A percentile compares a stretch with the other conserved stretches of the same genome.
These are phyloP conservation scores for Metschnikowia gelsemii DNA, from an alignment of 805 yeast genomes.

Conservation along the genomic window DNA sequence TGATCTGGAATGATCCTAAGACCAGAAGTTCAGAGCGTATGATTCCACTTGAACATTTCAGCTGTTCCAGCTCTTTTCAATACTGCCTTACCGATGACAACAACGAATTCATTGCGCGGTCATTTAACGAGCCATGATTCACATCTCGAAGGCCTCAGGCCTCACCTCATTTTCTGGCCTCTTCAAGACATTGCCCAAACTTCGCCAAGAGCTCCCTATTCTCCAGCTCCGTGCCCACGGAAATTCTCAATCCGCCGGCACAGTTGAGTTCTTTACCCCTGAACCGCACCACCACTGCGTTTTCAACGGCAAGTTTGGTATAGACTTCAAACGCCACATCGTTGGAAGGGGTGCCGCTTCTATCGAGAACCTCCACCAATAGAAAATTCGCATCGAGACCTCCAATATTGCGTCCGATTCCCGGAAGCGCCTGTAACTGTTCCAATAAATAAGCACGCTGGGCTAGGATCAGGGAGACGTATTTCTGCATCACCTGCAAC, in stretches of 20 bases:
- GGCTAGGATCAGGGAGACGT: conserved; percentile 47
- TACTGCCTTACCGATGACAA: no score
- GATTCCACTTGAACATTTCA: no score
- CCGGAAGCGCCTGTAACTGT: conserved; percentile 54
- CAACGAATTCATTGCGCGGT: no score
- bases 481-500: conserved; percentile 55
- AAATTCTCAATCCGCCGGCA: conserved; percentile 79
- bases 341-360: conserved; percentile 63
- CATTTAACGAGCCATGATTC: no score
- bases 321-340: conserved; percentile 67
- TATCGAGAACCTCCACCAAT: conserved; percentile 66
- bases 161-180: conserved; percentile 11
- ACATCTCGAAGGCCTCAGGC: neutral
- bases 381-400: conserved; percentile 85
- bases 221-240: conserved; percentile 82
- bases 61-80: no score
- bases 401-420: conserved; percentile 76
- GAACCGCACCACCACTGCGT: conserved; percentile 82
- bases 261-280: conserved; percentile 92
- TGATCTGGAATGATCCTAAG: no score
- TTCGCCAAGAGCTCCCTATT: conserved; percentile 56
- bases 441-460: conserved; percentile 58
- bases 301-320: conserved; percentile 63
- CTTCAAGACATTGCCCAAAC: conserved; percentile 33
- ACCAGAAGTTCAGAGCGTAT: no score